A percentile compares a stretch with the other conserved stretches of the same genome.
These are phyloP conservation scores for Phytophthora pisi DNA, from an alignment of 352 stramenopile species.

Conservation along the genomic window DNA sequence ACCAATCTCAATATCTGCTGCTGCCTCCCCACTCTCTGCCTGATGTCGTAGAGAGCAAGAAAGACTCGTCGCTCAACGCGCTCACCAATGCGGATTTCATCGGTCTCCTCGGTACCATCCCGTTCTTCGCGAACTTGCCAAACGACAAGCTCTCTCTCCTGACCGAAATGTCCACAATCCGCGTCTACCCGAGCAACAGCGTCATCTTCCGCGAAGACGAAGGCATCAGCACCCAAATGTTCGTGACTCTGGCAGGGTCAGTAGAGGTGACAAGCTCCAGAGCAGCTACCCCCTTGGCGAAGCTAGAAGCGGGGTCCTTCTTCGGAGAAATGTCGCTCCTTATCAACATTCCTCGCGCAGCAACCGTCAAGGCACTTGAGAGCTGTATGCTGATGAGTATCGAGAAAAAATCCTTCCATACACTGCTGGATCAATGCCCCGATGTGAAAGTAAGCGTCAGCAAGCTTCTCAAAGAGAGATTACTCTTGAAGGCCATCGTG, in stretches of 20 bases:
- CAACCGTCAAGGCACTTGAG: constrained; percentile 67
- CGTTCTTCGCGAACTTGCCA: constrained; percentile 72
- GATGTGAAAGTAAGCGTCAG: constrained; percentile 58
- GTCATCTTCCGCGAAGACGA: constrained; percentile 81
- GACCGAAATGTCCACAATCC: constrained; percentile 80
- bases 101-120: constrained; percentile 61
- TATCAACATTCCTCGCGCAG: constrained; percentile 78
- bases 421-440: constrained; percentile 60
- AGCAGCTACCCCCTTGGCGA: constrained; percentile 52
- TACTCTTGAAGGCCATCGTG: constrained; percentile 72
- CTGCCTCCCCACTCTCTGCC: constrained; percentile 18
- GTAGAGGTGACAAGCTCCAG: constrained; percentile 72
- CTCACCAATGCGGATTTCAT: constrained; percentile 76
- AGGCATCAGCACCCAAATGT: constrained; percentile 81
- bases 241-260: constrained; percentile 66
- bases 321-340: constrained; percentile 85
- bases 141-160: constrained; percentile 63
- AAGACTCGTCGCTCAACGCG: constrained; percentile 54
- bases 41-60: not conserved
- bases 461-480: constrained; percentile 68
- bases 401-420: constrained; percentile 75
- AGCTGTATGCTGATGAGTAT: constrained; percentile 85
- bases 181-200: constrained; percentile 70
- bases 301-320: constrained; percentile 68
- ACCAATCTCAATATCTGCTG: constrained; percentile 50